A percentile compares a stretch with the other conserved stretches of the same genome.
phyloP scores from a whole-genome alignment of 768 basidiomycete species.

The Termitomyces sp. region DNA sequence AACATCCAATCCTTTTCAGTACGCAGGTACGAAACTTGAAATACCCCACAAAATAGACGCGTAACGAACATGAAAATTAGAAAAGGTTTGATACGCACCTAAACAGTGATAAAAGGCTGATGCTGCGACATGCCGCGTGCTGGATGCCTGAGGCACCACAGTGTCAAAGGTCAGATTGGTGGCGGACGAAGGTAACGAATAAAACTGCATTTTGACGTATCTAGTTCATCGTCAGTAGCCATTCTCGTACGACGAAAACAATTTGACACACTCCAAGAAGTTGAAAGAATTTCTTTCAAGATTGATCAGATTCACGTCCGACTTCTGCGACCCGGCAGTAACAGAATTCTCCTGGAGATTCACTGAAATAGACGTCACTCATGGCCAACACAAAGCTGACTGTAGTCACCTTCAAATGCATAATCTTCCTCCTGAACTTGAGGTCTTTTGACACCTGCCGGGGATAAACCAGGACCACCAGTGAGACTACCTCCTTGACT shows the following conservation, averaged over 20 bases:
- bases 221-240: constrained; percentile 26
- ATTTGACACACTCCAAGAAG: constrained; percentile 63
- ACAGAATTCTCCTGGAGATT: constrained; percentile 16
- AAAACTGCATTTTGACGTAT: constrained; percentile 74
- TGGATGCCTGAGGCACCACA: constrained; percentile 59
- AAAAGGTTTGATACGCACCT: constrained; percentile 36
- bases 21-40: neutral
- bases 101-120: constrained; percentile 84
- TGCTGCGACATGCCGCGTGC: constrained; percentile 73
- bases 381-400: neutral
- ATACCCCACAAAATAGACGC: neutral
- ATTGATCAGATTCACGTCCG: constrained; percentile 48
- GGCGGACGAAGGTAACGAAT: constrained; percentile 43
- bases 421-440: constrained; percentile 56
- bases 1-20: constrained; percentile 2
- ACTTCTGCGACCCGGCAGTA: constrained; percentile 42
- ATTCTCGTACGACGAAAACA: too few relatives aligned
- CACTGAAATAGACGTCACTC: constrained; percentile 1
- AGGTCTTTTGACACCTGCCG: constrained; percentile 37
- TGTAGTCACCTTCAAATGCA: constrained; percentile 50
- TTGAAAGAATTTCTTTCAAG: constrained; percentile 76
- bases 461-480: constrained; percentile 43
- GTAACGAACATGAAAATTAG: neutral
- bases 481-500: constrained; percentile 40
- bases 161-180: constrained; percentile 54